Evolutionary conservation across 2,329 filamentous ascomycete species (phyloP), one percentile per base, ranked within the genome.

Genomic region (Stachybotrys chlorohalonatus): DNA sequence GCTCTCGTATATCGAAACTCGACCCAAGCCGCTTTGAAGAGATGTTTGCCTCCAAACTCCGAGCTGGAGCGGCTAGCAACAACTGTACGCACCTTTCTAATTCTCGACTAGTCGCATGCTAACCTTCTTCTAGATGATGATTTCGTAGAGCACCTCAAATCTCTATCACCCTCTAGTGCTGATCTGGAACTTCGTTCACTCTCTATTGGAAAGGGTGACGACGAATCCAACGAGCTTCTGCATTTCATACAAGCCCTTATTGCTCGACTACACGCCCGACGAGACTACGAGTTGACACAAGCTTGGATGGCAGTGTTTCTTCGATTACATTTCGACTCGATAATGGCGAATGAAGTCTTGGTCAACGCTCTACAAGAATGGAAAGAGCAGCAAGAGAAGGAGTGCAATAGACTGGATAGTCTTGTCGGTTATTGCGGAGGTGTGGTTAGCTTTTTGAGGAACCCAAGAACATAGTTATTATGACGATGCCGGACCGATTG

Each of bases 271-370:
- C 72, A 75, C 48, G 76, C 82, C 52, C 84, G 86, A 59, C 82
- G 82, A 51, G 94, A 97, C 69, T 99, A 95, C 70, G 94, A 99
- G 72, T 79, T 99, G 46, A 88, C 90, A 15, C 92, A 97, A 70
- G 90, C 91, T 0, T 99, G 94, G 93, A 97, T 99, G 91, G 86
- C 87, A 2, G 93, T 97, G 1, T 95, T 97, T 65, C 68, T 99
- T 56, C 82, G 86, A 51, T 74, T 96, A 47, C 93, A 97, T 70
- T 81, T 81, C 58, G 80, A 83, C 59, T 59, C 78, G 45, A 70
- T 81, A 47, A 74, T 74, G 72, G 77, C 73, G 66, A 80, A 64
- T 68, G 72, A 75, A 59, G 63, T 69, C 32, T 69, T 93, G 13
- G 75, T 84, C 49, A 73, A 70, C 1, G 82, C 81, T 50, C 71